Conservation (phyloP, 345 rosid genomes). For the Chamaenerion angustifolium region DNA sequence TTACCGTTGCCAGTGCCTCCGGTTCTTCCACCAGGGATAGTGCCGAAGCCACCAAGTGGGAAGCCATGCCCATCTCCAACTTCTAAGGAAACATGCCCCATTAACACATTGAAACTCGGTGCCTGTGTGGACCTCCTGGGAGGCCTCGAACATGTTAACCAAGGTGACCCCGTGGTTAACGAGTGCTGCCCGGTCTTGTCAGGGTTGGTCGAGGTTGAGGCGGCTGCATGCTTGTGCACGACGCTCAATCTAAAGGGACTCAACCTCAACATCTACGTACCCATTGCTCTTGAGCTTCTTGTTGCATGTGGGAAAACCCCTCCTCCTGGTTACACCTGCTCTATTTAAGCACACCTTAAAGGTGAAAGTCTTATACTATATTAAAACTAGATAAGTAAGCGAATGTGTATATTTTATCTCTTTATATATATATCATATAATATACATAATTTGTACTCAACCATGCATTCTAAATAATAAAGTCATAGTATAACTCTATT, state of each 20-base stretch:
- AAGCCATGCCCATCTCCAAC: slow-evolving; percentile 17
- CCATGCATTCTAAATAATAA: too few relatives aligned
- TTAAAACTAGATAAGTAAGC: too few relatives aligned
- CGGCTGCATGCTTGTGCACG: slow-evolving; percentile 86
- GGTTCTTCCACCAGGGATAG: neutral
- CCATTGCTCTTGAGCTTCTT: slow-evolving; percentile 90
- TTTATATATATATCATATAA: too few relatives aligned
- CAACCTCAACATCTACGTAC: slow-evolving; percentile 66
- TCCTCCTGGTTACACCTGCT: slow-evolving; percentile 92
- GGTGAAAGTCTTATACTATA: neutral
- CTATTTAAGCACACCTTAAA: slow-evolving; percentile 23
- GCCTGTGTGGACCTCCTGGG: slow-evolving; percentile 89
- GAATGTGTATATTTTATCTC: too few relatives aligned
- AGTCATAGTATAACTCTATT: too few relatives aligned
- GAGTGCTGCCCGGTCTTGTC: slow-evolving; percentile 69
- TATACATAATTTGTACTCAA: too few relatives aligned
- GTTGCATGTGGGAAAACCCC: slow-evolving; percentile 88
- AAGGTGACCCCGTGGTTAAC: slow-evolving; percentile 68
- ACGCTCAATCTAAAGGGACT: slow-evolving; percentile 77
- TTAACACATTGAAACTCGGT: slow-evolving; percentile 70
- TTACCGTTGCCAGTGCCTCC: slow-evolving; percentile 19
- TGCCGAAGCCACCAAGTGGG: slow-evolving; percentile 17
- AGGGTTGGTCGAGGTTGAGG: slow-evolving; percentile 75
- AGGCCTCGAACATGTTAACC: slow-evolving; percentile 65
- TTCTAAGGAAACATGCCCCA: slow-evolving; percentile 44